Evolutionary conservation across 2,329 filamentous ascomycete species (phyloP), one percentile per base, ranked within the genome.

Genomic region (Pseudogymnoascus sp.): DNA sequence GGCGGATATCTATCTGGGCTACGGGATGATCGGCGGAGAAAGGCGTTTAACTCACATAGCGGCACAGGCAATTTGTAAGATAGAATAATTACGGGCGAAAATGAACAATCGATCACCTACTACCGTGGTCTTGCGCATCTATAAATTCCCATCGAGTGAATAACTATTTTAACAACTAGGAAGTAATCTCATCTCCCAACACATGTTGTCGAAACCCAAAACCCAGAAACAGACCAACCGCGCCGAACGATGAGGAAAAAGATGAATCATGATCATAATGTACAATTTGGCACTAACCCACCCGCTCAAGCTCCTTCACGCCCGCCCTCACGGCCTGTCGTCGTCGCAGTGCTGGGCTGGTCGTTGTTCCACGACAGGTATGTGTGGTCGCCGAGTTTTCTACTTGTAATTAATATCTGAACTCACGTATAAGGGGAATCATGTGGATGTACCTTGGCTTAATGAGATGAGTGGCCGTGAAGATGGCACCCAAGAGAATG

Each of bases 321-420:
- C 31, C 63, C 63, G 31, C 65, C 65, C 61, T 87, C 82, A 66
- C 88, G 84, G 65, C 86, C 85, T 1, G 78, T 78, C 23, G 78
- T 73, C 16, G 80, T 82, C 64, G 81, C 83, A 53, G 83, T 81
- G 65, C 78, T 80, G 6, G 83, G 79, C 65, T 84, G 78, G 53
- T 89, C 86, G 66, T 86, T 88, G 75, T 97, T 97, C 94, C 94
- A 99, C 23, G 91, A 94, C 59, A 99, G 83, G 75, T 99, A 97
- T 7, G 92, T 97, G 76, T 97, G 94, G 75, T 99, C 94, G 66
- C 94, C 94, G 44, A 99, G 84, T 89, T 97, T 99, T 72, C 94
- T 93, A 68, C 5, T 60, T 67, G 67, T 61, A 63, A 10, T 44
- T 63, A 28, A 7, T 66, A 62, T 59, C 12, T 31, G 23, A 31